Evolutionary conservation across 2,329 filamentous ascomycete species (phyloP).

Genomic region (Colletotrichum chrysophilum): DNA sequence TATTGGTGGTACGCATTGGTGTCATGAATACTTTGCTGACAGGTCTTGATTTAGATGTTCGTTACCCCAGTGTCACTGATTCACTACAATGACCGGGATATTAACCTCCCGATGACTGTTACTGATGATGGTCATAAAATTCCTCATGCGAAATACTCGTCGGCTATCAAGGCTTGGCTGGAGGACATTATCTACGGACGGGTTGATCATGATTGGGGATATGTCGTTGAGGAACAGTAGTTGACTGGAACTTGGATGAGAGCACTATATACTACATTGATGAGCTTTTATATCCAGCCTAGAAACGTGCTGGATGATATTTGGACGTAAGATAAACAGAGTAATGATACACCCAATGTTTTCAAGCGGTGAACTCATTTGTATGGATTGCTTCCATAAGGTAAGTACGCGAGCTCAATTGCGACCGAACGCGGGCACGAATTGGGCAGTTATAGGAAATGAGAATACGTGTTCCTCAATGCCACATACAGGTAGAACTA

Average conservation of each 20-base stretch:
- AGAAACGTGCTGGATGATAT: background rate
- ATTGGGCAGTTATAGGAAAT: rapidly evolving
- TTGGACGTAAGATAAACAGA: background rate
- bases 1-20: background rate
- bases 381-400: background rate
- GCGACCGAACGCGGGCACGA: rapidly evolving
- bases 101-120: constrained; percentile 62
- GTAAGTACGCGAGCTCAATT: background rate
- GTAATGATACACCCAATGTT: background rate
- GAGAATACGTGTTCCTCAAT: no score
- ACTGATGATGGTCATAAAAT: constrained; percentile 40
- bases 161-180: constrained; percentile 69
- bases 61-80: constrained; percentile 71
- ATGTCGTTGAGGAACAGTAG: constrained; percentile 66
- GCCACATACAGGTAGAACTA: no score
- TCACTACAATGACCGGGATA: constrained; percentile 68
- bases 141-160: constrained; percentile 47
- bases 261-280: background rate
- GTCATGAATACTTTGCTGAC: constrained; percentile 20
- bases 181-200: constrained; percentile 77
- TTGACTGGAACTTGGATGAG: background rate
- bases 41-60: constrained; percentile 60
- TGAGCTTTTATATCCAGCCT: background rate
- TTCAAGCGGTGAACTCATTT: background rate
- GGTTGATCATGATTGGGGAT: constrained; percentile 71